Conservation (phyloP, 1,139 yeast genomes). For the Taphrina wiesneri region DNA sequence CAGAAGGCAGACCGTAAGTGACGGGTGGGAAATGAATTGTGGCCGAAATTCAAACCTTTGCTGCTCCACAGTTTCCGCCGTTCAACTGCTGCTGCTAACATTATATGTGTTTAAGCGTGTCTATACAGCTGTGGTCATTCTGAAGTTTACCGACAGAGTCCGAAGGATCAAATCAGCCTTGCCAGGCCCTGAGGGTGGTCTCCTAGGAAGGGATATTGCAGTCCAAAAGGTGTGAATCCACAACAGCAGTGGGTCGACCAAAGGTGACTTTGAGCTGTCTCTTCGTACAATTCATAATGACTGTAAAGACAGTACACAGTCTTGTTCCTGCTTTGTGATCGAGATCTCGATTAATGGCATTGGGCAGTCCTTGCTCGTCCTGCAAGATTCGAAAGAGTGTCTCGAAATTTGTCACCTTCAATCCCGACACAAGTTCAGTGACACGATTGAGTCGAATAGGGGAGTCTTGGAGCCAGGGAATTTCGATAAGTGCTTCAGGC, state of each 20-base stretch:
- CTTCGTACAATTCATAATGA: constrained; percentile 38
- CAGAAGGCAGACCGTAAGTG: not conserved
- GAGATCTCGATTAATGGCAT: constrained; percentile 38
- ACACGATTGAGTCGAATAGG: constrained; percentile 36
- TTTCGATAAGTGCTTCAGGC: constrained; percentile 33
- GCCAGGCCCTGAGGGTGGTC: too few species aligned
- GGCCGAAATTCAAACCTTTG: not conserved
- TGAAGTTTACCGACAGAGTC: too few species aligned
- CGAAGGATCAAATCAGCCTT: too few species aligned
- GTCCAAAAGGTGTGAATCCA: not conserved
- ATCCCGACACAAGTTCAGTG: constrained; percentile 33
- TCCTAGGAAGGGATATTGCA: too few species aligned
- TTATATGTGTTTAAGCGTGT: too few species aligned
- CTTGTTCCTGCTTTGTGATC: constrained; percentile 33
- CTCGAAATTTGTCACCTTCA: constrained; percentile 27
- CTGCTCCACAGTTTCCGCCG: not conserved
- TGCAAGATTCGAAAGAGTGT: constrained; percentile 36
- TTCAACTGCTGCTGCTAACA: too few species aligned
- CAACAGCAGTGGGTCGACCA: constrained; percentile 2
- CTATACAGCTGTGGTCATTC: too few species aligned
- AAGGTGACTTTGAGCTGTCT: not conserved
- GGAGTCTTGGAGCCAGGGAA: constrained; percentile 38
- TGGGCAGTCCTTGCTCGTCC: constrained; percentile 39
- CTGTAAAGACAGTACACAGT: constrained; percentile 37
- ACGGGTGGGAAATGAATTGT: not conserved